Conservation (phyloP, 2,329 filamentous ascomycete genomes). For the Ophiocordyceps sinensis region DNA sequence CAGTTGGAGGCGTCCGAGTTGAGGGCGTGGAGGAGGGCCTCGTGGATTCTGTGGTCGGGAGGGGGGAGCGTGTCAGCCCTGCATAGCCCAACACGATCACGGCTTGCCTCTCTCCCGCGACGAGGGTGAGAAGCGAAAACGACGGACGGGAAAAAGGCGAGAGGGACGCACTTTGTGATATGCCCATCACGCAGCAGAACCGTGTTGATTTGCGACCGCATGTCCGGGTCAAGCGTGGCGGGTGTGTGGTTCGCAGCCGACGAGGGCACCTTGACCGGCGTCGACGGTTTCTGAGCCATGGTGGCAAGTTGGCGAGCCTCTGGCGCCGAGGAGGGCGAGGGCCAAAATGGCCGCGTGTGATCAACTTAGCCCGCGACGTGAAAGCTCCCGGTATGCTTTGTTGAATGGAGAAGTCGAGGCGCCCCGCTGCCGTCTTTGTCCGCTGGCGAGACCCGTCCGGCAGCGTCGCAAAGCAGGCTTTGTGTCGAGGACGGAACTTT, state of each 20-base stretch:
- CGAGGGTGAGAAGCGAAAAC: too few relatives aligned
- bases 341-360: neutral
- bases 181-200: conserved; percentile 44
- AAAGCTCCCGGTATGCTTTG: too few relatives aligned
- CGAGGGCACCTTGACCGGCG: conserved; percentile 45
- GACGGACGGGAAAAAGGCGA: neutral
- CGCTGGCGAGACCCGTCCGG: neutral
- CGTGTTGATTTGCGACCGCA: conserved; percentile 48
- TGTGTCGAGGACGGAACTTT: neutral
- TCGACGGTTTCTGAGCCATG: conserved; percentile 34
- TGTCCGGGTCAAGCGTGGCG: conserved; percentile 45
- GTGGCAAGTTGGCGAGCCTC: conserved; percentile 5
- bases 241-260: conserved; percentile 45
- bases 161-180: conserved; percentile 36
- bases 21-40: conserved; percentile 46
- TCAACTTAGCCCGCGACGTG: neutral
- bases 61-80: neutral
- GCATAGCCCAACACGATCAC: too few relatives aligned
- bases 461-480: neutral
- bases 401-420: too few relatives aligned
- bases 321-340: neutral
- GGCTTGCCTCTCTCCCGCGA: too few relatives aligned
- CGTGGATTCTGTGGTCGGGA: conserved; percentile 38
- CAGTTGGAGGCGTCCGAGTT: conserved; percentile 46
- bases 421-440: too few relatives aligned